Evolutionary conservation across 164 flowering plant species (phyloP), one percentile per base, ranked within the genome.

Genomic region (Magnolia changhungtana): DNA sequence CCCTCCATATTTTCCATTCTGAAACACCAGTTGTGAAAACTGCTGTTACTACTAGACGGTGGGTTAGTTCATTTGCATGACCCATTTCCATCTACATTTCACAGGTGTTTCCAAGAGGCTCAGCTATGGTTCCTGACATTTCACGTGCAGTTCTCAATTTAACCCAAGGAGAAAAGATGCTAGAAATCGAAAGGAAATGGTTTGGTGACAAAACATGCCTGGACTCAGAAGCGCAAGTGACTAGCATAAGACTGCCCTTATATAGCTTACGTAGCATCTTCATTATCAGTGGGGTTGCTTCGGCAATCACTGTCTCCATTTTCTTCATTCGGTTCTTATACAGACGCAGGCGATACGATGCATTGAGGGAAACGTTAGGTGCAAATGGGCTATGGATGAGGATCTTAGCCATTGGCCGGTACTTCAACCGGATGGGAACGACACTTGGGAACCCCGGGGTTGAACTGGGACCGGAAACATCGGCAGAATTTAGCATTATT

Each of bases 71-170:
- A 55, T 55, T 8, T 10, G 18, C 61, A 55, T 55, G 61, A 55
- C 3, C 16, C 18, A 55, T 10, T 55, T 55, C 13, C 13, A 10
- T 55, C 13, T 10, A 10, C 61, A 55, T 55, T 55, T 55, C 3
- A 29, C 31, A 79, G 84, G 84, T 65, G 1, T 80, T 84, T 69
- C 84, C 84, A 7, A 73, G n/a, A 72, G 77, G 74, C 13, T 77
- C 80, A 1, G 81, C 81, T 1, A 29, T 81, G 14, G 78, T 82
- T n/a, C 21, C 83, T 8, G 78, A 76, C 52, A 31, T 76, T 31
- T 69, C 78, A 0, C 59, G 73, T 19, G 78, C 73, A 37, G 21
- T 76, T 19, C 24, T 76, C 72, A 84, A 69, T 71, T 75, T 49
- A 37, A 71, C n/a, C 70, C 79, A 76, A 69, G 78, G 78, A 69